These are phyloP conservation scores for Colletotrichum eleusines DNA, from an alignment of 2,329 filamentous ascomycete species.

Conservation along the genomic window DNA sequence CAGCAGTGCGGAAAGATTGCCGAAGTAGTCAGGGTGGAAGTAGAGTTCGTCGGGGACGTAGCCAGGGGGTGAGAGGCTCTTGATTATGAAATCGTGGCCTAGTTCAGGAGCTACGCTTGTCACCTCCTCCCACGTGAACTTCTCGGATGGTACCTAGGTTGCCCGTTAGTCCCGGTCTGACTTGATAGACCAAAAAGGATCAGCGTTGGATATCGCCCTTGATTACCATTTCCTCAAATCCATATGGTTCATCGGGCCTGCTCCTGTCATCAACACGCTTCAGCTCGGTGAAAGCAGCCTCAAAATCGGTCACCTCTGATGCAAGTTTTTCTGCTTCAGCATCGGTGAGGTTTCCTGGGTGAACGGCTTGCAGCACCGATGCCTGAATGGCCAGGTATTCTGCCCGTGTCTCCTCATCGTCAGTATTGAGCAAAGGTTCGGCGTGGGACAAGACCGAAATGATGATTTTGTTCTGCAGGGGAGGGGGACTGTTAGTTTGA, in stretches of 20 bases:
- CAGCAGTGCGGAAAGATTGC: constrained; percentile 68
- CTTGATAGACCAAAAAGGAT: not conserved
- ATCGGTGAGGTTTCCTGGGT: not conserved
- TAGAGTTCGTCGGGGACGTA: constrained; percentile 50
- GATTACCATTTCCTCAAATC: not conserved
- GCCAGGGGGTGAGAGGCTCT: constrained; percentile 62
- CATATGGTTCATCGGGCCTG: too few relatives aligned
- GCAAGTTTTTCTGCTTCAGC: constrained; percentile 42
- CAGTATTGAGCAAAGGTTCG: not conserved
- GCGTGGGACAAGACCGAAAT: not conserved
- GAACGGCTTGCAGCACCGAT: not conserved
- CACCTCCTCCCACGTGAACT: constrained; percentile 60
- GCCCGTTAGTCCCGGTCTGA: not conserved
- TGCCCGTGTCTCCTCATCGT: not conserved
- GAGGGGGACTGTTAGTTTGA: not conserved
- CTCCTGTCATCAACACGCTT: not conserved
- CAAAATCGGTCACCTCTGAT: constrained; percentile 32
- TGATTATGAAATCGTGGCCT: constrained; percentile 64
- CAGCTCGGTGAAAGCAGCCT: not conserved
- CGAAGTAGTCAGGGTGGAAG: constrained; percentile 70
- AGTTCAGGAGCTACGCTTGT: constrained; percentile 67
- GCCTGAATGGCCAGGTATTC: not conserved
- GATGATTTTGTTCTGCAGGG: not conserved
- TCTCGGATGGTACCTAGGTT: constrained; percentile 32
- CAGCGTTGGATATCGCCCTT: not conserved